A percentile compares a stretch with the other conserved stretches of the same genome.
Conservation (phyloP, 164 flowering plant species). For the Berberis thunbergii region DNA sequence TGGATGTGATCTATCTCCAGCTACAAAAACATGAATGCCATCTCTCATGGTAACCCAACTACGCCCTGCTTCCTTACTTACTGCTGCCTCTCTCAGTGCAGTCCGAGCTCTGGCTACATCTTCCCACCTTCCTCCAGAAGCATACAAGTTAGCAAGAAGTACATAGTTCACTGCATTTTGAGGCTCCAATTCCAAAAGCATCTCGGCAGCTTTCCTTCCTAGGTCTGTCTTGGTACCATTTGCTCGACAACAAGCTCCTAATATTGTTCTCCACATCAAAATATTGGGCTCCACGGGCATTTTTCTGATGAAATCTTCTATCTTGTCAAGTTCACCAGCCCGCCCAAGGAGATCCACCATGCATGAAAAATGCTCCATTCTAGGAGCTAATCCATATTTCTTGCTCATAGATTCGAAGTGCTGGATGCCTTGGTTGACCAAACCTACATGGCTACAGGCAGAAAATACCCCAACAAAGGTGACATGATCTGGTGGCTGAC, state of each 20-base stretch:
- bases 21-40: slow-evolving; percentile 78
- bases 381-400: slow-evolving; percentile 43
- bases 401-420: slow-evolving; percentile 70
- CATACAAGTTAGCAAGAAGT: slow-evolving; percentile 76
- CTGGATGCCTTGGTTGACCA: slow-evolving; percentile 53
- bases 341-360: slow-evolving; percentile 87
- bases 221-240: slow-evolving; percentile 41
- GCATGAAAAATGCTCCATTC: slow-evolving; percentile 79
- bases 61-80: slow-evolving; percentile 80
- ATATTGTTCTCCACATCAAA: slow-evolving; percentile 78
- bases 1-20: slow-evolving; percentile 79
- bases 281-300: slow-evolving; percentile 74
- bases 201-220: slow-evolving; percentile 60
- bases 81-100: slow-evolving; percentile 48
- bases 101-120: slow-evolving; percentile 49
- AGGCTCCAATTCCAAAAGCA: slow-evolving; percentile 78
- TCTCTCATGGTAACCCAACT: slow-evolving; percentile 93
- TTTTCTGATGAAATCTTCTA: slow-evolving; percentile 50
- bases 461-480: slow-evolving; percentile 93
- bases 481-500: slow-evolving; percentile 69
- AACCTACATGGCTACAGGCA: slow-evolving; percentile 88
- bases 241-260: slow-evolving; percentile 63
- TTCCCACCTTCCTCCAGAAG: slow-evolving; percentile 73
- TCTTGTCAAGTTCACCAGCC: slow-evolving; percentile 55
- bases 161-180: slow-evolving; percentile 75